Evolutionary conservation across 768 basidiomycete genomes (phyloP), one percentile per base, ranked within the genome.

Genomic region (Phanerochaete sordida): DNA sequence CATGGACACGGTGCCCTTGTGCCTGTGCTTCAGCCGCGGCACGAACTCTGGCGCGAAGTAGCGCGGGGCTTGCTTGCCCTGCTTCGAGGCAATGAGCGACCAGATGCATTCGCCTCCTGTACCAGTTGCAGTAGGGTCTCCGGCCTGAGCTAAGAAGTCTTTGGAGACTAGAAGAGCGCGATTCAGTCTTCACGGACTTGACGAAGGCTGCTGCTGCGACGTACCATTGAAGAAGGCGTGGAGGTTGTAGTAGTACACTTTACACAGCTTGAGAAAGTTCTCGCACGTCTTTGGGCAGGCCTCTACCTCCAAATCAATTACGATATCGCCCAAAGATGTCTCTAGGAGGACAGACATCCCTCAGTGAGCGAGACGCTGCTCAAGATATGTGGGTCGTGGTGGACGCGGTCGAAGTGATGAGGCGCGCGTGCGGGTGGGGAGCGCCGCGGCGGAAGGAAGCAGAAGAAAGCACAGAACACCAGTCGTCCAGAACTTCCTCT

Each of bases 171-270:
- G 28, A 57, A 48, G 37, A 9, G n/a, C n/a, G 37, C 44, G 24
- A 1, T 31, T 30, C 24, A 11, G 31, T 21, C 24, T n/a, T 1
- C 11, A 15, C 28, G 33, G 24, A 23, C 39, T 37, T 35, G 23
- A 55, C 23, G 50, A 57, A 6, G 33, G 13, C n/a, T n/a, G 33
- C 6, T 35, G 13, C 13, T 21, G 35, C 19, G 26, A 76, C 88
- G 58, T 62, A 95, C 95, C 94, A 75, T 99, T 98, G 82, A 98
- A 98, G 78, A 99, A 99, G 0, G 93, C 93, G 71, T 95, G 93
- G 62, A 97, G 76, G 72, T 95, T 96, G 79, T 96, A 98, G 73
- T 96, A 96, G 72, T 97, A 97, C 60, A 92, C 81, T 78, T 98
- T 98, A 78, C 95, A 98, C 59, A 99, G 80, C 73, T 99, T 99